Conservation (phyloP, 257 asterid genomes). For the Penstemon newberryi region DNA sequence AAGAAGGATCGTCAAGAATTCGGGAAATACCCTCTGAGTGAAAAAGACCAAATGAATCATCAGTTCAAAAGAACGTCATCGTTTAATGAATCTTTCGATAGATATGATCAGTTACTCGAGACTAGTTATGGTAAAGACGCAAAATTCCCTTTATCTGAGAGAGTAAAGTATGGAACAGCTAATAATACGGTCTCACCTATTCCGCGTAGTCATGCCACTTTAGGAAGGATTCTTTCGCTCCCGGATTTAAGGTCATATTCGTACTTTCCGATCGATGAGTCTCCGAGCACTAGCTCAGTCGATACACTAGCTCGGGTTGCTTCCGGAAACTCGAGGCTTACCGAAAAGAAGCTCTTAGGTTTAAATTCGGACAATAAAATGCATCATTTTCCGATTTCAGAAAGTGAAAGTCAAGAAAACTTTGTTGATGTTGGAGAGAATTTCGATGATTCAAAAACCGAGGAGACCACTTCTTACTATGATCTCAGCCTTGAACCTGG, state of each 20-base stretch:
- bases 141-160: conserved; percentile 35
- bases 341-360: conserved; percentile 29
- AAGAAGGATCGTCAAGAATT: conserved; percentile 26
- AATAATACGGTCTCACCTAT: conserved; percentile 26
- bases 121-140: conserved; percentile 32
- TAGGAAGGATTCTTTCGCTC: conserved; percentile 65
- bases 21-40: conserved; percentile 24
- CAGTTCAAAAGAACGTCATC: conserved; percentile 52
- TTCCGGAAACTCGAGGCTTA: conserved; percentile 13
- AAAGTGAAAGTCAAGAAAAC: conserved; percentile 34
- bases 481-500: conserved; percentile 31
- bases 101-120: conserved; percentile 50
- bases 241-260: conserved; percentile 70
- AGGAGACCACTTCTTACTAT: conserved; percentile 30
- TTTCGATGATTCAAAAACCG: conserved; percentile 34
- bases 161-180: conserved; percentile 28
- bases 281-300: conserved; percentile 21
- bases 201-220: conserved; percentile 21
- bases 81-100: conserved; percentile 49
- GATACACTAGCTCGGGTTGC: conserved; percentile 12
- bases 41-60: conserved; percentile 7
- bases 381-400: conserved; percentile 14
- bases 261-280: conserved; percentile 44
- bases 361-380: conserved; percentile 33
- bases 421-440: conserved; percentile 32